phyloP scores from a whole-genome alignment of 345 rosid species.

The Excoecaria agallocha region DNA sequence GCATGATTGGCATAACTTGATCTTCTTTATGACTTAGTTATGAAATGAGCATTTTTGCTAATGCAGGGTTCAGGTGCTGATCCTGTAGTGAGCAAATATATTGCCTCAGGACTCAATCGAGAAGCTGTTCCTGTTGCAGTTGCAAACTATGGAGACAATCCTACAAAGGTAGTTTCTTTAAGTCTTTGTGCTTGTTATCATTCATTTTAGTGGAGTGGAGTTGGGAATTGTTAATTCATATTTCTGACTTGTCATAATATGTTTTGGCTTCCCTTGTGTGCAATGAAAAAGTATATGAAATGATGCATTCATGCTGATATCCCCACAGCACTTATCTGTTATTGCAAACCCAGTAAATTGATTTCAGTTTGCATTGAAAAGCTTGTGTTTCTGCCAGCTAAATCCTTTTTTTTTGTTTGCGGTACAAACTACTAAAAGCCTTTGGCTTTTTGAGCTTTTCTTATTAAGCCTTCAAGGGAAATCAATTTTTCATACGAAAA shows the following conservation, averaged over 20 bases:
- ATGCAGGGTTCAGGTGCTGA: slow-evolving; percentile 59
- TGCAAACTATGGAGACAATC: slow-evolving; percentile 83
- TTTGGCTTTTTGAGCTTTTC: background rate
- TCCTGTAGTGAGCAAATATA: slow-evolving; percentile 65
- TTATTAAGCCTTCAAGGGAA: background rate
- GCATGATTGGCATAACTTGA: background rate
- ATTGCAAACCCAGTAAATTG: too few relatives aligned
- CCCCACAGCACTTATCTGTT: background rate
- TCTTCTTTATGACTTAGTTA: background rate
- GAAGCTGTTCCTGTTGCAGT: slow-evolving; percentile 73
- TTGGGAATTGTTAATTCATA: background rate
- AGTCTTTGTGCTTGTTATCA: background rate
- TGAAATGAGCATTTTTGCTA: background rate
- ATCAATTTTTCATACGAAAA: background rate
- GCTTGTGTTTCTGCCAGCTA: background rate
- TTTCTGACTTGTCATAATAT: background rate
- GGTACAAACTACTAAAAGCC: background rate
- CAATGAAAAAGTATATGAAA: background rate
- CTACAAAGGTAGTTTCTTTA: slow-evolving; percentile 52
- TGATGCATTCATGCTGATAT: background rate
- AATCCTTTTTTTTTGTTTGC: background rate
- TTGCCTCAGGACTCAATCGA: slow-evolving; percentile 58
- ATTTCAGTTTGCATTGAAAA: background rate
- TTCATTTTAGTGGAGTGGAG: background rate
- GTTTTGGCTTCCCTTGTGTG: background rate